Percentiles rank a stretch among this genome's conserved stretches.
Evolutionary conservation across 208 protist genomes (phyloP).

Genomic region (Leishmania guyanensis): DNA sequence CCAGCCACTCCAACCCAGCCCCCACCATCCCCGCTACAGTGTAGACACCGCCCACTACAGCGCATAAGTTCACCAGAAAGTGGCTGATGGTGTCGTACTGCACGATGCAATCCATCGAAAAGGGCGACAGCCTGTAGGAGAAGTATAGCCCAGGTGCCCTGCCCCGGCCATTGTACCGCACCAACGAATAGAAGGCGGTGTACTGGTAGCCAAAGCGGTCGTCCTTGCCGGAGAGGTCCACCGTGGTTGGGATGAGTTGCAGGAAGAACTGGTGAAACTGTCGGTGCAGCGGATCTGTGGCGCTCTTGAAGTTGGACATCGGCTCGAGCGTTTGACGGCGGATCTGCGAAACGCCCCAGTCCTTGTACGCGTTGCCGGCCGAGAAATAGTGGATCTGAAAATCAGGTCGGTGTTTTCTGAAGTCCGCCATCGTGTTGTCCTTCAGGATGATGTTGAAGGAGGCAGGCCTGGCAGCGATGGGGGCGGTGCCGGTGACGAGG

Average conservation of each 20-base stretch:
- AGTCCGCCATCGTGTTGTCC: slow-evolving; percentile 14
- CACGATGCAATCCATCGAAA: slow-evolving; percentile 31
- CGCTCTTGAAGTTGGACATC: slow-evolving; percentile 3
- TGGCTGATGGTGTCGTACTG: slow-evolving; percentile 41
- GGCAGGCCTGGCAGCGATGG: slow-evolving; percentile 2
- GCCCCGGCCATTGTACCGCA: slow-evolving; percentile 15
- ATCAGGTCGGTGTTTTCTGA: slow-evolving; percentile 16
- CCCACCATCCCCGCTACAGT: slow-evolving; percentile 54
- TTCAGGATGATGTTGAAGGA: slow-evolving; percentile 34
- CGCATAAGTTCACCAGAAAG: slow-evolving; percentile 61
- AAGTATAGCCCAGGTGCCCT: slow-evolving; percentile 30
- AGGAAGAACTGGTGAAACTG: slow-evolving; percentile 40
- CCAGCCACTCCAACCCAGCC: slow-evolving; percentile 21
- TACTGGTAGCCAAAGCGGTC: slow-evolving; percentile 23
- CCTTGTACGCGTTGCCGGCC: slow-evolving; percentile 19
- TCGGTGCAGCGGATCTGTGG: not conserved
- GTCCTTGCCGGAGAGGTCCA: slow-evolving; percentile 19
- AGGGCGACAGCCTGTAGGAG: slow-evolving; percentile 26
- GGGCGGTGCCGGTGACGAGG: slow-evolving; percentile 22
- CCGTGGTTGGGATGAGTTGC: slow-evolving; percentile 34
- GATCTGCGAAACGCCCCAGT: slow-evolving; percentile 33
- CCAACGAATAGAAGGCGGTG: slow-evolving; percentile 31
- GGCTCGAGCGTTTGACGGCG: slow-evolving; percentile 22
- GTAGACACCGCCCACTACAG: slow-evolving; percentile 59
- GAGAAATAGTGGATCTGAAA: slow-evolving; percentile 21